Base-by-base conservation (phyloP, 192 early-diverging fungal genomes). In the Coemansia sp. region DNA sequence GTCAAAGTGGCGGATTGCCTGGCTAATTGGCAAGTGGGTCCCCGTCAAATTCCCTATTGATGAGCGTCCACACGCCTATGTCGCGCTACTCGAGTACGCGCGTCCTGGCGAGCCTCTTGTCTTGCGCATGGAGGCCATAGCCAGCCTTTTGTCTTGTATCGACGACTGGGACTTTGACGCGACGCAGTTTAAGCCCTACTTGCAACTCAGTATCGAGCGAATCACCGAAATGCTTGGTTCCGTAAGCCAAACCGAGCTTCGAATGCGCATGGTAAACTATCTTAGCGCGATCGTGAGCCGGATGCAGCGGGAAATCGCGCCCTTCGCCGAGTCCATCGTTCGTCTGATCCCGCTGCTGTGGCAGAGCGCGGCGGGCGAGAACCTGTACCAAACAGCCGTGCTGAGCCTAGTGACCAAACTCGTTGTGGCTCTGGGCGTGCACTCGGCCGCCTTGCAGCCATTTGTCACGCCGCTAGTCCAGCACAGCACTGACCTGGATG, bases 141-240 rank as follows among this genome's bases (percentile, higher is more conserved):
- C 87, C 7, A 89, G 89, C 40, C 74, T 97, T 4, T 69, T 85
- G 49, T 71, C 66, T 33, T 89, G 91, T 42, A 82, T 98, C 31
- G 94, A 95, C 63, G 94, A 97, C 68, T 94, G 93, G 93, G 93
- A 95, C 65, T 96, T 96, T 84, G 92, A 93, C 29, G 70, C 89
- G 8, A 75, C 76, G 0, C 77, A 80, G 27, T 95, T 96, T 66
- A 66, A 78, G 29, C 90, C 91, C 2, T 95, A 87, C 74, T 67
- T 94, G 42, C 88, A 89, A 36, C 82, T 67, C 9, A 77, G 86
- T 38, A 82, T 96, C 40, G 67, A 84, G 27, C 59, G 85, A 22
- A 77, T 94, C n/a, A 84, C 87, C 5, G 57, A 67, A 2, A 60
- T 95, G 34, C 77, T 96, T 31, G 72, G 77, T 7, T 88, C 90